Conservation (phyloP, 176 grass and related monocot species). For the Carex parvula region DNA sequence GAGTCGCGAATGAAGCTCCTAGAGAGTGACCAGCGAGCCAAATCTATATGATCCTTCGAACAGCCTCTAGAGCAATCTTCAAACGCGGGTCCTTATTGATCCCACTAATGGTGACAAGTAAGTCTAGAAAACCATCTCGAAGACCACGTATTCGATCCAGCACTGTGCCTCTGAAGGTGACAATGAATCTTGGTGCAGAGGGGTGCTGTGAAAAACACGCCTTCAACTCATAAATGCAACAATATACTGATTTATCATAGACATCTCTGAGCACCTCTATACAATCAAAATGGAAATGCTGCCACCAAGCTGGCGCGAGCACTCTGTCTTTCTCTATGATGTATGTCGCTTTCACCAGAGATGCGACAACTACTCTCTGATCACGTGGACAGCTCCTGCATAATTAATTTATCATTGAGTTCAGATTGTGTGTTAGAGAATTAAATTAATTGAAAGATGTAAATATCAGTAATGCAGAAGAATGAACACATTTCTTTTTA, state of each 20-base stretch:
- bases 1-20: background rate
- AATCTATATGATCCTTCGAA: background rate
- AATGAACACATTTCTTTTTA: background rate
- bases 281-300: background rate
- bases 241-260: background rate
- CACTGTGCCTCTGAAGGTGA: conserved; percentile 14
- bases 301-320: background rate
- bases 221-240: conserved; percentile 6
- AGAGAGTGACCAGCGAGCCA: conserved; percentile 19
- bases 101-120: background rate
- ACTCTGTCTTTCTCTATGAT: conserved; percentile 8
- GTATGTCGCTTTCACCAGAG: conserved; percentile 4
- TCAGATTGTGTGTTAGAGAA: background rate
- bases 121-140: conserved; percentile 9
- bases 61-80: background rate
- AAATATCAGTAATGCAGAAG: background rate
- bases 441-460: background rate
- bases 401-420: background rate
- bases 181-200: conserved; percentile 2
- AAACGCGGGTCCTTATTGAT: background rate
- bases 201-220: background rate
- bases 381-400: conserved; percentile 10
- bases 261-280: background rate
- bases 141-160: background rate
- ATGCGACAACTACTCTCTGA: conserved; percentile 7